Percentiles rank a stretch among this genome's conserved stretches.
Evolutionary conservation across 2,329 filamentous ascomycete genomes (phyloP).

Genomic region (Rosellinia necatrix): DNA sequence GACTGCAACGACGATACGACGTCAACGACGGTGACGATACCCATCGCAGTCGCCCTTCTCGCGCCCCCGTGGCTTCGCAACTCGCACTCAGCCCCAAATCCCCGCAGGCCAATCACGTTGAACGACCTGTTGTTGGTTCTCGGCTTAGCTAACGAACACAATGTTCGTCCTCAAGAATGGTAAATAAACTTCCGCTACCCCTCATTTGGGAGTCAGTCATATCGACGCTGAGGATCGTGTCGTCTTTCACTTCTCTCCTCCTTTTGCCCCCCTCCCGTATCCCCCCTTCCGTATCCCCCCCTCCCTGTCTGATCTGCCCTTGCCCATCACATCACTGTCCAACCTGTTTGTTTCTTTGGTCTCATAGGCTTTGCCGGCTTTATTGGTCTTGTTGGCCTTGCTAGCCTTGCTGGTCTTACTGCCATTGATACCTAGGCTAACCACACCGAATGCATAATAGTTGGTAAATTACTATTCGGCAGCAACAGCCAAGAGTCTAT

Average conservation of each 20-base stretch:
- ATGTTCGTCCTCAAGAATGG: conserved; percentile 52
- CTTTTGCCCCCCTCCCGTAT: neutral
- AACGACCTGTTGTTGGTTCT: neutral
- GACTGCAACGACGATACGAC: neutral
- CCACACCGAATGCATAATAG: conserved; percentile 49
- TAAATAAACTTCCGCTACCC: conserved; percentile 33
- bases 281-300: too few relatives aligned
- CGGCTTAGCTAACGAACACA: conserved; percentile 24
- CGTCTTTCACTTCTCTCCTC: neutral
- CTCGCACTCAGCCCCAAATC: too few relatives aligned
- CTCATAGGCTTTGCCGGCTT: too few relatives aligned
- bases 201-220: too few relatives aligned
- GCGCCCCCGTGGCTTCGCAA: neutral
- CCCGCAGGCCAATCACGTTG: too few relatives aligned
- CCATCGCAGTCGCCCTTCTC: neutral
- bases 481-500: conserved; percentile 85
- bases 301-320: too few relatives aligned
- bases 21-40: neutral
- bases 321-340: too few relatives aligned
- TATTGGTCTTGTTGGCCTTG: too few relatives aligned
- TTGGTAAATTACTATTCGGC: conserved; percentile 93
- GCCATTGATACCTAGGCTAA: neutral
- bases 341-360: too few relatives aligned
- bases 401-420: too few relatives aligned
- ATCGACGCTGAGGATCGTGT: too few relatives aligned